phyloP scores from a whole-genome alignment of 805 yeast genomes.

The Wickerhamomyces hampshirensis region DNA sequence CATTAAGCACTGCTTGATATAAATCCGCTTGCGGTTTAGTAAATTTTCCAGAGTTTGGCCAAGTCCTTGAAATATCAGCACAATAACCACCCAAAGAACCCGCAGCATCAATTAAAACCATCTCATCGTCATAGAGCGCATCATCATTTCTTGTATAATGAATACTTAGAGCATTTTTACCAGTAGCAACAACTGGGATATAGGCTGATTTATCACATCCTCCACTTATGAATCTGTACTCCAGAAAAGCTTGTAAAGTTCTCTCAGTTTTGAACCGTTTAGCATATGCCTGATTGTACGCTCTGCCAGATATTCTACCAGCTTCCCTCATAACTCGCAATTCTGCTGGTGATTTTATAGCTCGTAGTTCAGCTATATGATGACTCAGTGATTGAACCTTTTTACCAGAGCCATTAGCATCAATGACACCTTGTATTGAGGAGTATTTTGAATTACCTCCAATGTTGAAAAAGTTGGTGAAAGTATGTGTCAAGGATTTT shows the following conservation, averaged over 20 bases:
- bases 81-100: constrained; percentile 93
- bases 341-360: constrained; percentile 73
- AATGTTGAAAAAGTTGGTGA: constrained; percentile 27
- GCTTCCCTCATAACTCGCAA: constrained; percentile 76
- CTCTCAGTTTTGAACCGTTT: constrained; percentile 64
- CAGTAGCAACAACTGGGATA: constrained; percentile 95
- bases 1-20: constrained; percentile 83
- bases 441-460: constrained; percentile 22
- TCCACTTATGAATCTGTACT: constrained; percentile 74
- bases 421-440: constrained; percentile 25
- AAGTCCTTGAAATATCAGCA: constrained; percentile 92
- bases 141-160: constrained; percentile 95
- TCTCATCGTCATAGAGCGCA: constrained; percentile 64
- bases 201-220: constrained; percentile 92
- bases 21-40: constrained; percentile 76
- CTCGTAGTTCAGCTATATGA: constrained; percentile 47
- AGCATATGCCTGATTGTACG: constrained; percentile 79
- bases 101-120: constrained; percentile 92
- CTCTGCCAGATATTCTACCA: constrained; percentile 75
- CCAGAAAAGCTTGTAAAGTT: constrained; percentile 73
- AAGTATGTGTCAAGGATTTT: constrained; percentile 18
- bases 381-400: constrained; percentile 39
- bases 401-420: constrained; percentile 26
- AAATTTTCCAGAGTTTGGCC: constrained; percentile 84
- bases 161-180: constrained; percentile 81